A percentile compares a stretch with the other conserved stretches of the same genome.
phyloP scores from a whole-genome alignment of 768 basidiomycete genomes.

The Trametes cubensis region DNA sequence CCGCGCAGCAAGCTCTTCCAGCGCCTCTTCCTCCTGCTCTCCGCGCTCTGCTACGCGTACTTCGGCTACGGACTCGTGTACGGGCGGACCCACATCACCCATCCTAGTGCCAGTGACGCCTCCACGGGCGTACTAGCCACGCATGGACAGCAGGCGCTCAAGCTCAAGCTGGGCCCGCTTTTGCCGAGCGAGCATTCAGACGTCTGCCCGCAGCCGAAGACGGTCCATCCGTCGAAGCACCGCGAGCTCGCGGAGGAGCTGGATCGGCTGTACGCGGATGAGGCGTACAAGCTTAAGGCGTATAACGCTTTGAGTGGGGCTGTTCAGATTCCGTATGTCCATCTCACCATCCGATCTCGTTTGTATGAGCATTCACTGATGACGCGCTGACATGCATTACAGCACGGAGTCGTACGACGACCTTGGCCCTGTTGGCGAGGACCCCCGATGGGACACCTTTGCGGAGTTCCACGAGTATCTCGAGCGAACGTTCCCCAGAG shows the following conservation, averaged over 20 bases:
- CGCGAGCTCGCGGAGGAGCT: constrained; percentile 36
- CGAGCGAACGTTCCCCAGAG: constrained; percentile 59
- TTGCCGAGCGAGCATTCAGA: constrained; percentile 10
- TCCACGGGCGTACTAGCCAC: neutral
- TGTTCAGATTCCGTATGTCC: constrained; percentile 41
- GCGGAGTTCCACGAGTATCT: constrained; percentile 42
- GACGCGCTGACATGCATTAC: neutral
- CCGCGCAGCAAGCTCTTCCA: constrained; percentile 1
- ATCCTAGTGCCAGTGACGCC: neutral
- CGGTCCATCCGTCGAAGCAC: constrained; percentile 34
- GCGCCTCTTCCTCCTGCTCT: constrained; percentile 8
- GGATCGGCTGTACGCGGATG: constrained; percentile 34
- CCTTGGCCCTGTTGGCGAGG: constrained; percentile 47
- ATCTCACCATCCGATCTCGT: neutral
- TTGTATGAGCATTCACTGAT: constrained; percentile 6
- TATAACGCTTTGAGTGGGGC: constrained; percentile 29
- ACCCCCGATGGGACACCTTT: constrained; percentile 48
- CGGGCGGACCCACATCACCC: neutral
- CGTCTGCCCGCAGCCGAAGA: constrained; percentile 42
- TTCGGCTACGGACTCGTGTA: neutral
- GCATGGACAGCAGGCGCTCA: too few relatives aligned
- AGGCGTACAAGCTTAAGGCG: constrained; percentile 36
- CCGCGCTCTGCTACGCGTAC: constrained; percentile 5
- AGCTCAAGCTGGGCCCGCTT: neutral
- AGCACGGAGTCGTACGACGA: constrained; percentile 56